Evolutionary conservation across 441 rosid species (phyloP).

Genomic region (Corymbia calophylla): DNA sequence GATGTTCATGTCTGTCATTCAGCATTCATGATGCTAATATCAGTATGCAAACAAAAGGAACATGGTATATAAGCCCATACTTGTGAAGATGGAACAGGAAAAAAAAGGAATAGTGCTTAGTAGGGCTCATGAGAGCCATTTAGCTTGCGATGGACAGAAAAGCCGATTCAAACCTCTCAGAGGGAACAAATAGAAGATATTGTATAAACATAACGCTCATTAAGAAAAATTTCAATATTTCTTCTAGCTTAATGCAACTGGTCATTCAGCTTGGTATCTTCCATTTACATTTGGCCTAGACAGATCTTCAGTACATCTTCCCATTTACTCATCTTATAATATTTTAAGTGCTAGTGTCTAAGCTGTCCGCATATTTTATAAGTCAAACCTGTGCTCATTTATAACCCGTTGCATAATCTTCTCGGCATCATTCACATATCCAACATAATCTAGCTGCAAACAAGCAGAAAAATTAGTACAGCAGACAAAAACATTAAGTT

Average conservation of each 20-base stretch:
- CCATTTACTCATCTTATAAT: not conserved
- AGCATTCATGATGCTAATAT: slow-evolving; percentile 8
- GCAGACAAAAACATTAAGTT: slow-evolving; percentile 3
- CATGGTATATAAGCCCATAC: not conserved
- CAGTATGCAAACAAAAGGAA: not conserved
- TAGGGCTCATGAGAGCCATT: not conserved
- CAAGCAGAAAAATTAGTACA: not conserved
- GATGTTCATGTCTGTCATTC: slow-evolving; percentile 64
- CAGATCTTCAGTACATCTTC: not conserved
- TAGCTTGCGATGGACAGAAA: not conserved
- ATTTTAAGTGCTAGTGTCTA: not conserved
- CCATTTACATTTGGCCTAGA: not conserved
- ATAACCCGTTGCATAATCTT: slow-evolving; percentile 66
- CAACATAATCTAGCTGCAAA: slow-evolving; percentile 81
- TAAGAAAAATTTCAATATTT: not conserved
- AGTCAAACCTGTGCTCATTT: slow-evolving; percentile 68
- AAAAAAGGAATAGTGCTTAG: not conserved
- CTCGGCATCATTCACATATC: slow-evolving; percentile 63
- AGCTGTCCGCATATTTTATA: not conserved
- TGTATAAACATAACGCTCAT: not conserved
- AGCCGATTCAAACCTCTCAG: not conserved
- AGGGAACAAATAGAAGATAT: slow-evolving; percentile 2
- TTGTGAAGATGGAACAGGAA: not conserved
- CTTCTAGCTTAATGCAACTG: not conserved
- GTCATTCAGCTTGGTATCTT: not conserved